phyloP scores from a whole-genome alignment of 352 stramenopile species.

The Pilasporangium apinafurcum region DNA sequence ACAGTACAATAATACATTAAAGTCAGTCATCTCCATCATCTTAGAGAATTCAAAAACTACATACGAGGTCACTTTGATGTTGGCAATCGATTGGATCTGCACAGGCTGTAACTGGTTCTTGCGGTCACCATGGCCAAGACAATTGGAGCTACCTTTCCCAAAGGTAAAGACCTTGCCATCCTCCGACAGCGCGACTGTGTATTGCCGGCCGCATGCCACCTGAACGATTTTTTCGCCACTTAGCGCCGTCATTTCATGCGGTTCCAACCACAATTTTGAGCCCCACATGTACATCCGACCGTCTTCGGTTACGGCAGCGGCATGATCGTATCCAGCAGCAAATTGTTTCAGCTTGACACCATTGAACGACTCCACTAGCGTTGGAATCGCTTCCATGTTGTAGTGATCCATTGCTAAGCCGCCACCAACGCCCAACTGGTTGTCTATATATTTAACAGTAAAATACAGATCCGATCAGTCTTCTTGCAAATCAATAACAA shows the following conservation, averaged over 20 bases:
- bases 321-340: constrained; percentile 91
- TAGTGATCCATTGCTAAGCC: constrained; percentile 91
- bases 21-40: neutral
- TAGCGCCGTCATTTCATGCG: constrained; percentile 82
- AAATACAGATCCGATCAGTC: neutral
- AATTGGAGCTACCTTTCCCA: constrained; percentile 83
- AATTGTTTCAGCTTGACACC: constrained; percentile 77
- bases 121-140: constrained; percentile 82
- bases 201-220: constrained; percentile 80
- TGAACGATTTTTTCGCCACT: constrained; percentile 64
- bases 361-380: constrained; percentile 71
- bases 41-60: constrained; percentile 5
- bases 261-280: constrained; percentile 91
- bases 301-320: constrained; percentile 73
- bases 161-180: constrained; percentile 84
- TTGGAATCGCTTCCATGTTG: constrained; percentile 92
- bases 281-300: constrained; percentile 81
- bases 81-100: constrained; percentile 55
- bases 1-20: neutral
- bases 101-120: constrained; percentile 87
- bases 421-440: constrained; percentile 86
- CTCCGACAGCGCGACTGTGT: constrained; percentile 73
- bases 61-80: constrained; percentile 61
- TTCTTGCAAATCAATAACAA: neutral
- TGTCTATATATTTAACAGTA: constrained; percentile 33